Percentiles rank a stretch among this genome's conserved stretches.
Evolutionary conservation across 257 asterid species (phyloP).

Genomic region (Solanum ossicruentum): DNA sequence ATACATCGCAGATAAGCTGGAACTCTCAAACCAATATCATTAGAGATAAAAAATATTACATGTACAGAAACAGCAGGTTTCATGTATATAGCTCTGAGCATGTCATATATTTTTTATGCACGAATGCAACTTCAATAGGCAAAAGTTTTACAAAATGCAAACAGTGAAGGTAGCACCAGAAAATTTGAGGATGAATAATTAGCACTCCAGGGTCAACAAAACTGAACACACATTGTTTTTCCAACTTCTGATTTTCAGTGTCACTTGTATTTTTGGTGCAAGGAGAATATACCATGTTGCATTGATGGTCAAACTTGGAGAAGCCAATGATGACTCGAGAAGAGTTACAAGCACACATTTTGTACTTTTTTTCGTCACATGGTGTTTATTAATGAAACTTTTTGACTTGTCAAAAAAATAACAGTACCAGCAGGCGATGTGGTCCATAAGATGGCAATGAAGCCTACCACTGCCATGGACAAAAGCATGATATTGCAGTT

Average conservation of each 20-base stretch:
- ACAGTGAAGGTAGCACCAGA: neutral
- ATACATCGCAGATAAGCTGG: neutral
- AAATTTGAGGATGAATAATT: neutral
- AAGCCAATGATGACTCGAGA: neutral
- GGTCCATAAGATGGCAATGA: neutral
- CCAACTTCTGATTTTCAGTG: neutral
- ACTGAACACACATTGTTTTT: neutral
- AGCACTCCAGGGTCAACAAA: neutral
- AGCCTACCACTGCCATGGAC: neutral
- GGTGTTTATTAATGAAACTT: neutral
- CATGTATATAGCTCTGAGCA: neutral
- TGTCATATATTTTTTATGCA: neutral
- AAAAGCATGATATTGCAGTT: neutral
- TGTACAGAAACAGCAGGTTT: neutral
- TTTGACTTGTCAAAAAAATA: neutral
- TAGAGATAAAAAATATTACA: neutral
- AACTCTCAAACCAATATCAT: neutral
- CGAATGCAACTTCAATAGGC: neutral
- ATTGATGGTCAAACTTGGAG: neutral
- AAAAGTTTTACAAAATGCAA: neutral
- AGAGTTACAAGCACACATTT: neutral
- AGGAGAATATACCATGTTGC: neutral
- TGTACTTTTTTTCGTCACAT: neutral
- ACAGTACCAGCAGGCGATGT: neutral
- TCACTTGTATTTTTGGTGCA: neutral